Evolutionary conservation across 2,329 filamentous ascomycete genomes (phyloP).

Genomic region (Lasiodiplodia hormozganensis): DNA sequence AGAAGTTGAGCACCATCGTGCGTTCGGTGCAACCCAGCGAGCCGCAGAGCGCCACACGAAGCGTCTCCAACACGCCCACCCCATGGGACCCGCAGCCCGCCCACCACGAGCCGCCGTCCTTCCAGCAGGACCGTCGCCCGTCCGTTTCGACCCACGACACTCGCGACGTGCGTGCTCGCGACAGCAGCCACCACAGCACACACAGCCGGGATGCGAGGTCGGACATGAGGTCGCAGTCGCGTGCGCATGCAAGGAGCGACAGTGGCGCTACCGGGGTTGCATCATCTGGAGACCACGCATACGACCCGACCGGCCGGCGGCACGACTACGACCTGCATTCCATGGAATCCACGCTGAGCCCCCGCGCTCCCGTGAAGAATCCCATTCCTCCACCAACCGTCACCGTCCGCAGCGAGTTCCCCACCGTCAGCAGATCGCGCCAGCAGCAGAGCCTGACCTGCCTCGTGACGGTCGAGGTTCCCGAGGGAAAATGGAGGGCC

Average conservation of each 20-base stretch:
- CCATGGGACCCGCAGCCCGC: conserved; percentile 67
- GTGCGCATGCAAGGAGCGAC: conserved; percentile 73
- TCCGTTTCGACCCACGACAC: conserved; percentile 26
- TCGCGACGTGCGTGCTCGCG: conserved; percentile 34
- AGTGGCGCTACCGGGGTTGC: conserved; percentile 64
- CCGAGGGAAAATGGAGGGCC: conserved; percentile 88
- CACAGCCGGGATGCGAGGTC: conserved; percentile 34
- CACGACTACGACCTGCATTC: conserved; percentile 97
- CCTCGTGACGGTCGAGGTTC: conserved; percentile 90
- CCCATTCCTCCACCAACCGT: conserved; percentile 90
- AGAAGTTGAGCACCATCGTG: conserved; percentile 94
- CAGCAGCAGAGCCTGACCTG: conserved; percentile 96
- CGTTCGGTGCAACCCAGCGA: conserved; percentile 71
- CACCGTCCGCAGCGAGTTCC: conserved; percentile 96
- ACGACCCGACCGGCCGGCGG: conserved; percentile 71
- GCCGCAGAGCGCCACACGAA: conserved; percentile 34
- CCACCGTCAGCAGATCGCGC: conserved; percentile 87
- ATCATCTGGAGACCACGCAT: conserved; percentile 83
- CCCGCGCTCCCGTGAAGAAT: conserved; percentile 74
- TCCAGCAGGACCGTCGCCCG: conserved; percentile 46
- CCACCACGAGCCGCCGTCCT: conserved; percentile 1
- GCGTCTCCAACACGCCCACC: conserved; percentile 58
- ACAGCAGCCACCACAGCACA: conserved; percentile 36
- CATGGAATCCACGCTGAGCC: conserved; percentile 85
- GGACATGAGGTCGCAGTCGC: conserved; percentile 47